phyloP scores from a whole-genome alignment of 2,329 filamentous ascomycete genomes.

The Xylaria sp. region DNA sequence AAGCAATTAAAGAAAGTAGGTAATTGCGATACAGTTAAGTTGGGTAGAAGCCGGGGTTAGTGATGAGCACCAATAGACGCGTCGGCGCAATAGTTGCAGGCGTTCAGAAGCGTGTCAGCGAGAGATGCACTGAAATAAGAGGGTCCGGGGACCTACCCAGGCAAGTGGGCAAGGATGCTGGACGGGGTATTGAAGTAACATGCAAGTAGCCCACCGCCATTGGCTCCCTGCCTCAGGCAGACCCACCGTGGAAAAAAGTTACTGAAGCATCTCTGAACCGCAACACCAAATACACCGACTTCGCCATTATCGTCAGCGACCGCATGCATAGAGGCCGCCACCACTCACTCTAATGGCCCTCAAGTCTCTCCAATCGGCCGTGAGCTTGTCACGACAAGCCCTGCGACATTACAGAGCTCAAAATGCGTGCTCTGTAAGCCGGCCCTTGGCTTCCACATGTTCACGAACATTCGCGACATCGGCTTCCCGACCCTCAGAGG shows the following conservation, averaged over 20 bases:
- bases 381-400: slow-evolving; percentile 51
- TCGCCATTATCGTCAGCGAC: slow-evolving; percentile 11
- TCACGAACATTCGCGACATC: slow-evolving; percentile 46
- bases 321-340: slow-evolving; percentile 26
- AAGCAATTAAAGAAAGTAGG: too few relatives aligned
- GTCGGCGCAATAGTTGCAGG: neutral
- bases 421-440: slow-evolving; percentile 31
- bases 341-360: slow-evolving; percentile 49
- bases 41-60: neutral
- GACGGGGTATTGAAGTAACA: neutral
- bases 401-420: slow-evolving; percentile 46
- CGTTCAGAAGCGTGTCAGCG: neutral
- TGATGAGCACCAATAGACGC: neutral
- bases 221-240: slow-evolving; percentile 4
- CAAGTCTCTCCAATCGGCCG: slow-evolving; percentile 50
- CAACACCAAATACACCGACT: neutral
- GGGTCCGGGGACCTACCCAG: neutral
- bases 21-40: neutral
- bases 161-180: neutral
- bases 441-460: slow-evolving; percentile 31
- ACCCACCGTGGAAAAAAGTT: slow-evolving; percentile 35
- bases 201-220: slow-evolving; percentile 9
- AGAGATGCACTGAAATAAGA: neutral
- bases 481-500: slow-evolving; percentile 30
- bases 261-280: slow-evolving; percentile 27